Conservation (phyloP, 352 stramenopile genomes). For the Phytopythium cucurbitacearum region DNA sequence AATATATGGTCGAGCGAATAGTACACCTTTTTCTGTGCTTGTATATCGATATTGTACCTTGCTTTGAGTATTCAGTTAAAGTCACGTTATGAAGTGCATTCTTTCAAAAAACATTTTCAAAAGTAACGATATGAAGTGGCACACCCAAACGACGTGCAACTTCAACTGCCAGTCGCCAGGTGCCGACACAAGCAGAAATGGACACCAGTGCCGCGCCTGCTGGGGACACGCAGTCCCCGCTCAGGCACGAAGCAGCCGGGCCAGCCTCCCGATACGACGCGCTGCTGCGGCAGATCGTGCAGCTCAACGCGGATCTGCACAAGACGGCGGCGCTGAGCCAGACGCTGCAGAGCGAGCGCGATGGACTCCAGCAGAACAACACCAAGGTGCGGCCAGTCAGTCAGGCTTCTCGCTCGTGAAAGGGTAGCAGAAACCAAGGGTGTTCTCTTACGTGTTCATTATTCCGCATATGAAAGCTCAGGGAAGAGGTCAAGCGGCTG, state of each 20-base stretch:
- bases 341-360: slow-evolving; percentile 70
- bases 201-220: background rate
- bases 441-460: background rate
- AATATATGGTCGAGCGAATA: background rate
- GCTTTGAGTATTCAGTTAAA: too few species aligned
- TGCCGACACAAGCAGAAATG: slow-evolving; percentile 7
- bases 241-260: background rate
- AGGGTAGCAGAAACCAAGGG: background rate
- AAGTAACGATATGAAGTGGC: slow-evolving; percentile 11
- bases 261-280: slow-evolving; percentile 55
- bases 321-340: slow-evolving; percentile 81
- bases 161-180: slow-evolving; percentile 28
- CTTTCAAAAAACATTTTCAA: background rate
- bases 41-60: too few species aligned
- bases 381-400: slow-evolving; percentile 27
- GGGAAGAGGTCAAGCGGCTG: slow-evolving; percentile 54
- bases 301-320: slow-evolving; percentile 79
- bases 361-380: slow-evolving; percentile 59
- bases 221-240: slow-evolving; percentile 6
- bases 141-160: slow-evolving; percentile 11
- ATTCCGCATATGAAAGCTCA: slow-evolving; percentile 27
- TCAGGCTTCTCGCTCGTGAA: background rate
- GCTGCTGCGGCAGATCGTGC: slow-evolving; percentile 77
- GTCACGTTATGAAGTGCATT: slow-evolving; percentile 2
- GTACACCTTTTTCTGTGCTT: too few species aligned